phyloP scores from a whole-genome alignment of 2,329 filamentous ascomycete genomes.

The Sporothrix brasiliensis region DNA sequence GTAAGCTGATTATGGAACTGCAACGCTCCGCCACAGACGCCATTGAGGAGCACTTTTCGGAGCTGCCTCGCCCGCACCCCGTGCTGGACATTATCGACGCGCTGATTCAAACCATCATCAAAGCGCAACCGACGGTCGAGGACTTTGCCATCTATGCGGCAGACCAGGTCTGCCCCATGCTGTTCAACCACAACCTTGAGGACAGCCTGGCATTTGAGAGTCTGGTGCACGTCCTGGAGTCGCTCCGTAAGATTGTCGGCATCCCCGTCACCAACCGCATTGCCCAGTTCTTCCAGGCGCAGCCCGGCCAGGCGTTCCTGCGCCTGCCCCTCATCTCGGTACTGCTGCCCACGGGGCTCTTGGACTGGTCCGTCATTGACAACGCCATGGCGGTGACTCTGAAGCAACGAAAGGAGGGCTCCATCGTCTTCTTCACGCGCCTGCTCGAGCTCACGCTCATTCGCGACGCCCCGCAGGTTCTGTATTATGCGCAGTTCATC shows the following conservation, averaged over 20 bases:
- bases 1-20: conserved; percentile 62
- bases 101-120: conserved; percentile 64
- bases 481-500: conserved; percentile 85
- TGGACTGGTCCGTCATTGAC: conserved; percentile 69
- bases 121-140: conserved; percentile 63
- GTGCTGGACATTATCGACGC: conserved; percentile 66
- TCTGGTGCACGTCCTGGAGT: conserved; percentile 64
- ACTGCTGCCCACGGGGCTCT: conserved; percentile 61
- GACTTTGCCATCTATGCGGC: conserved; percentile 62
- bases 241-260: conserved; percentile 62
- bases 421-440: conserved; percentile 77
- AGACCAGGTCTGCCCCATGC: conserved; percentile 60
- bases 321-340: conserved; percentile 61
- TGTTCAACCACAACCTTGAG: conserved; percentile 55
- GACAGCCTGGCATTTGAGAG: conserved; percentile 63
- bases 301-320: conserved; percentile 59
- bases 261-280: conserved; percentile 59
- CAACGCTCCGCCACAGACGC: conserved; percentile 57
- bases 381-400: conserved; percentile 73
- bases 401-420: conserved; percentile 68
- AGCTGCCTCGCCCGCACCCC: conserved; percentile 60
- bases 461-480: conserved; percentile 72
- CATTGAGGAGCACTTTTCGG: conserved; percentile 62
- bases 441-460: conserved; percentile 79
- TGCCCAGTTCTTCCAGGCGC: conserved; percentile 58